phyloP scores from a whole-genome alignment of 805 yeast genomes.

The Ogataea zsoltii region DNA sequence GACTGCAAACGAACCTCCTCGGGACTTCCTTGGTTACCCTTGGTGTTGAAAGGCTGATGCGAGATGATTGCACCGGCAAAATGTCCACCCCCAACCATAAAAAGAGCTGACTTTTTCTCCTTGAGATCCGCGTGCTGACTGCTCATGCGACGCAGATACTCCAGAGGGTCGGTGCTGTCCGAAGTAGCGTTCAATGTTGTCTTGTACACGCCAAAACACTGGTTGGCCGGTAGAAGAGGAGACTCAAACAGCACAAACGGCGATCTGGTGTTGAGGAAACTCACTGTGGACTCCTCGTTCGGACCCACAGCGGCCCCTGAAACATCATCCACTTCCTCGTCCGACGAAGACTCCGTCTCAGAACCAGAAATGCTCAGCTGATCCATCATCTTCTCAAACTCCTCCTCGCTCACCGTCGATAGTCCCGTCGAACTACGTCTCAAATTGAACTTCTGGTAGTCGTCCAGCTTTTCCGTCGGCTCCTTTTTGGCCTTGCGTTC shows the following conservation, averaged over 20 bases:
- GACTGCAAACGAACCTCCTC: constrained; percentile 58
- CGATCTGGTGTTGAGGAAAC: constrained; percentile 66
- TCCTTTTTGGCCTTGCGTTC: constrained; percentile 11
- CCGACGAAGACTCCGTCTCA: constrained; percentile 39
- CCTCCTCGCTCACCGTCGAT: constrained; percentile 49
- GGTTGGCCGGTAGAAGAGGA: constrained; percentile 40
- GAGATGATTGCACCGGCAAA: constrained; percentile 93
- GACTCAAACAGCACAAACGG: constrained; percentile 66
- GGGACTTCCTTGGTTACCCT: constrained; percentile 54
- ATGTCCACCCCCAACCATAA: constrained; percentile 98
- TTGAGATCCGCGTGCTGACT: constrained; percentile 18
- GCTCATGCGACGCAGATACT: constrained; percentile 36
- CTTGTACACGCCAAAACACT: constrained; percentile 70
- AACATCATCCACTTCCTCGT: constrained; percentile 5
- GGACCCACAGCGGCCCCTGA: neutral
- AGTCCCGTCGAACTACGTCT: constrained; percentile 51
- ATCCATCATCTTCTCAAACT: constrained; percentile 57
- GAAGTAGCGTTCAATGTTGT: constrained; percentile 49
- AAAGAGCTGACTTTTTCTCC: constrained; percentile 62
- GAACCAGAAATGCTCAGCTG: constrained; percentile 61
- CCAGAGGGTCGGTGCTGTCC: constrained; percentile 48
- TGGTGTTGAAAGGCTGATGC: constrained; percentile 58
- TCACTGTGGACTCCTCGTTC: constrained; percentile 38
- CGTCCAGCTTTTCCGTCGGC: constrained; percentile 7
- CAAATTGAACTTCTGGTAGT: constrained; percentile 43